Base-by-base conservation (phyloP, 768 basidiomycete species). In the Cubamyces lactineus region DNA sequence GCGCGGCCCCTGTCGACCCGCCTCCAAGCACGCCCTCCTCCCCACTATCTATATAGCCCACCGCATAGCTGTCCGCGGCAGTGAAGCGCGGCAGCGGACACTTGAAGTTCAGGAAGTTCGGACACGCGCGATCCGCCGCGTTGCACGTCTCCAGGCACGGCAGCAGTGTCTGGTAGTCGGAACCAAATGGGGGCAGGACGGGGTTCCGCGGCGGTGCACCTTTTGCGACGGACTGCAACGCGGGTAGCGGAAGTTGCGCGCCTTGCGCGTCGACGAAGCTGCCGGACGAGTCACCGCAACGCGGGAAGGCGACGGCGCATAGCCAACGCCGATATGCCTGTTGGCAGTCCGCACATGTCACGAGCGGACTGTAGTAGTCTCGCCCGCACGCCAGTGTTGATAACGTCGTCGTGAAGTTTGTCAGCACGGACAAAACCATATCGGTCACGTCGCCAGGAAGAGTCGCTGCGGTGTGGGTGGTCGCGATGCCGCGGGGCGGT, bases 141-240 rank as follows among this genome's bases (percentile, higher is more conserved):
- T 84, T 80, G 74, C 94, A 96, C 30, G 82, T 84, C 75, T 93
- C 94, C 11, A 92, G 74, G 70, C 92, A 94, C 2, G 94, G 92
- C 38, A 91, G 76, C 16, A 95, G 75, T 70, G 83, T 79, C n/a
- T 73, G 76, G 74, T 91, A 92, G 1, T 77, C 56, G 19, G 70
- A 73, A 2, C 70, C 66, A 64, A 81, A 73, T 13, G 78, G 55
- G n/a, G 86, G 82, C 45, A 87, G 75, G 56, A 72, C 75, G 2
- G 77, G 68, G 63, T 84, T 86, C 15, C 87, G 78, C 3, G 77
- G 67, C 6, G 71, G 66, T 19, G 79, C 72, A 0, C 83, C 77
- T 3, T 74, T 62, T 26, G 88, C 77, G 21, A 88, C 86, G 0
- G 86, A 70, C n/a, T 74, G 63, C 28, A 88, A 77, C 21, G 87